Evolutionary conservation across 2,329 filamentous ascomycete species (phyloP), one percentile per base, ranked within the genome.

Genomic region (Microcyclospora pomicola): DNA sequence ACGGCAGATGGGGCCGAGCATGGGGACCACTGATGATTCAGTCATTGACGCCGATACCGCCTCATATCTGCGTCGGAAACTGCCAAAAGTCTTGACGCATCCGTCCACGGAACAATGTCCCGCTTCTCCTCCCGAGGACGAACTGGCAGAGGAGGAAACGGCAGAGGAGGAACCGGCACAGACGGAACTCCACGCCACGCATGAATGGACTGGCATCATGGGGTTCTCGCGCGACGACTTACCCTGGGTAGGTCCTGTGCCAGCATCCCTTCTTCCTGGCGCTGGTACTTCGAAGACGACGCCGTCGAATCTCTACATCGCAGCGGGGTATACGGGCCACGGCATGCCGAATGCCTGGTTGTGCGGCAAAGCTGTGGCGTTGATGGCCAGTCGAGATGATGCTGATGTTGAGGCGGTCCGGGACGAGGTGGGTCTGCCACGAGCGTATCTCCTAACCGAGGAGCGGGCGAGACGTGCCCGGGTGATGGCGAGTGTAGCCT

Each of bases 181-280:
- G 51, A 41, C 54, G n/a, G 67, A 70, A 47, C 54, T 73, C 27
- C 42, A 62, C 35, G 68, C 69, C 2, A 59, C 56, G 3, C 56
- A 61, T 34, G 60, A 72, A 53, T 88, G 82, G 82, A 82, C 79
- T 2, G 82, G 82, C 0, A 80, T 86, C 47, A 87, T 86, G 82
- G 82, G 78, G 0, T 86, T 75, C 57, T 76, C 73, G 24, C 63
- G 75, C 6, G 82, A 87, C 54, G 63, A 69, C 0, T 58, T 69
- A 36, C 80, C 82, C 0, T 86, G 77, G 76, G 77, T 87, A 2
- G 82, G 82, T 0, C 59, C 62, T 9, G 71, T 86, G n/a, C 75
- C 77, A 0, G 55, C 5, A 46, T 70, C 15, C 60, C 16, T 44
- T 0, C 34, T 32, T 4, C 24, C 39, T 11, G 5, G 7, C 7